These are phyloP conservation scores for Citrus australasica DNA, from an alignment of 345 rosid species.

Conservation along the genomic window DNA sequence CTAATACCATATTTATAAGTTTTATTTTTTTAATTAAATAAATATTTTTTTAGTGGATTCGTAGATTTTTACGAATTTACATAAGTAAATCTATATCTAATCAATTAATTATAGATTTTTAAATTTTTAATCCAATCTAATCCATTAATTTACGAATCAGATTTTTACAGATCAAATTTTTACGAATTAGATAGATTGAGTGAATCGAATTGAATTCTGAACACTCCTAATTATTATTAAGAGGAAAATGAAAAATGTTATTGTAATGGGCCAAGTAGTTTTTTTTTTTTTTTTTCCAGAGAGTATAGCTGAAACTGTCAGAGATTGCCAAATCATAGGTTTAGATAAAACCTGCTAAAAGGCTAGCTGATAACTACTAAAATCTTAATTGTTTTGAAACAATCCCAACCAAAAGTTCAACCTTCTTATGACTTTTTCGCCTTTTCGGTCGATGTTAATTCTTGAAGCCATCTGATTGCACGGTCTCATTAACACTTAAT, in stretches of 20 bases:
- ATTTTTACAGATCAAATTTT: accelerated
- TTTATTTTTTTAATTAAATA: too few relatives aligned
- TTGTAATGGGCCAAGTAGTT: too few relatives aligned
- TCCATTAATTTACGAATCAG: accelerated
- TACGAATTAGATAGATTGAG: accelerated
- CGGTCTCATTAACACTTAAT: not conserved
- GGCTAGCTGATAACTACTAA: not conserved
- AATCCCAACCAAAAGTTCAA: not conserved
- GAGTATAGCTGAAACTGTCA: too few relatives aligned
- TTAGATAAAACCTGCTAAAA: not conserved
- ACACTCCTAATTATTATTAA: accelerated
- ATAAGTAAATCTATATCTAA: accelerated
- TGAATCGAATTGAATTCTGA: accelerated
- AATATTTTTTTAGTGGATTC: too few relatives aligned
- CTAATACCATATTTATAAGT: accelerated
- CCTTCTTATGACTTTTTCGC: not conserved
- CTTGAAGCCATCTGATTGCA: not conserved
- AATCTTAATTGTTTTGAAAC: not conserved
- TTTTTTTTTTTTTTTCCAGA: accelerated
- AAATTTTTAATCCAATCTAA: too few relatives aligned
- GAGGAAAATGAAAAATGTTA: too few relatives aligned
- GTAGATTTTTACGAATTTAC: accelerated
- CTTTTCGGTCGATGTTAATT: not conserved
- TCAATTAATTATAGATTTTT: accelerated
- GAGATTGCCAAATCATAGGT: not conserved